A percentile compares a stretch with the other conserved stretches of the same genome.
phyloP scores from a whole-genome alignment of 192 early-diverging fungal species.

The Coemansia umbellata region DNA sequence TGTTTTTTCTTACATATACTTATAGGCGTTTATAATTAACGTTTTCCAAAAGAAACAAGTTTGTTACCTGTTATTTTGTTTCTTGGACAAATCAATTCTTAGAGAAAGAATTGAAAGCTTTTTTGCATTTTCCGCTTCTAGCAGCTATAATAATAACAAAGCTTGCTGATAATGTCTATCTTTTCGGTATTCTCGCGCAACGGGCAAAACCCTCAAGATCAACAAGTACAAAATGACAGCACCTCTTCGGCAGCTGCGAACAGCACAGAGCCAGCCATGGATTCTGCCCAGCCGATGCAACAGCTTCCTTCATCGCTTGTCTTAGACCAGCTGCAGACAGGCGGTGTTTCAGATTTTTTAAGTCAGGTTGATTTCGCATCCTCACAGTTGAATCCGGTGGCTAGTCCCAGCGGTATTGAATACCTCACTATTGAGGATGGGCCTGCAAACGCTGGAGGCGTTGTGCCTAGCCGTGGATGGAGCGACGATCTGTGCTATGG shows the following conservation, averaged over 20 bases:
- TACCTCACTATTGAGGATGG: slow-evolving; percentile 50
- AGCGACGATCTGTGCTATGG: slow-evolving; percentile 83
- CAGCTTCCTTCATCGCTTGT: slow-evolving; percentile 8
- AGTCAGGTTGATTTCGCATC: slow-evolving; percentile 48
- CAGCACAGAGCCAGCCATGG: slow-evolving; percentile 18
- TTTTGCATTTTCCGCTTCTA: no score
- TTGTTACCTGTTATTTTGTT: no score
- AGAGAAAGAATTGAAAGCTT: no score
- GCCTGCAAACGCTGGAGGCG: slow-evolving; percentile 31
- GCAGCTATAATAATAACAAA: no score
- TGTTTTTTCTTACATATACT: no score
- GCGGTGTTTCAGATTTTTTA: slow-evolving; percentile 47
- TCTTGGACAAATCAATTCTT: no score
- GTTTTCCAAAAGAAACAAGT: no score
- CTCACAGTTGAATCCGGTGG: slow-evolving; percentile 25
- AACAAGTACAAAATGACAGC: slow-evolving; percentile 10
- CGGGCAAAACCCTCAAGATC: neutral
- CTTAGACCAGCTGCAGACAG: slow-evolving; percentile 23
- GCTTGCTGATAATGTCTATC: slow-evolving; percentile 29
- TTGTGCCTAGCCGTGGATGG: slow-evolving; percentile 73
- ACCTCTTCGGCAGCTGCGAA: slow-evolving; percentile 1
- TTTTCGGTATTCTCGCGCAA: slow-evolving; percentile 46
- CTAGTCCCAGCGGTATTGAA: slow-evolving; percentile 38
- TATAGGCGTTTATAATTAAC: no score
- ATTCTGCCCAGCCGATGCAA: neutral